phyloP scores from a whole-genome alignment of 345 rosid genomes.

The Balakata baccata region DNA sequence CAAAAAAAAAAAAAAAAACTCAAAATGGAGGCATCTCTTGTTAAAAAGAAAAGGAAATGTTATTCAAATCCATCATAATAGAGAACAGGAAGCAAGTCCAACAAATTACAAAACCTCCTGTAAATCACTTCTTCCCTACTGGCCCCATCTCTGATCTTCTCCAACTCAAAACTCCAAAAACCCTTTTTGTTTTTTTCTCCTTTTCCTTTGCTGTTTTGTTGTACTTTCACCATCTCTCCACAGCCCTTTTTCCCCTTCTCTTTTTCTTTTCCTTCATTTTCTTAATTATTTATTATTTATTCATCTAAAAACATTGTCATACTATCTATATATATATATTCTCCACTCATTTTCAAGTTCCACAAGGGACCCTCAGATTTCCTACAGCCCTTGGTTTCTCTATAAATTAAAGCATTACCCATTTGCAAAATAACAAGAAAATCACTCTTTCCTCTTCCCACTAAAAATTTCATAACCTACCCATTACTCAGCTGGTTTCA shows the following conservation, averaged over 20 bases:
- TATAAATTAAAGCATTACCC: conserved; percentile 21
- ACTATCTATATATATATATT: background rate
- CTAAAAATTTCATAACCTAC: background rate
- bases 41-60: background rate
- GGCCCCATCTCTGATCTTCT: conserved; percentile 36
- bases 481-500: background rate
- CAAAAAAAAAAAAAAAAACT: no score
- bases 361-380: background rate
- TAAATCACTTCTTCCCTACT: conserved; percentile 23
- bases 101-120: conserved; percentile 32
- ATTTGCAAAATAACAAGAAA: background rate
- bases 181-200: conserved; percentile 19
- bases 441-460: conserved; percentile 6
- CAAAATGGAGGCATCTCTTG: no score
- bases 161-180: conserved; percentile 25
- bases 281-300: background rate
- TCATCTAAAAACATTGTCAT: no score
- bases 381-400: conserved; percentile 7
- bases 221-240: conserved; percentile 11
- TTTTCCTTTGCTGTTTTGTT: conserved; percentile 25
- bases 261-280: conserved; percentile 8
- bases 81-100: background rate
- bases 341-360: conserved; percentile 9
- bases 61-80: conserved; percentile 23
- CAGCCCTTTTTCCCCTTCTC: background rate